Evolutionary conservation across 257 asterid genomes (phyloP).

Genomic region (Lavandula angustifolia): DNA sequence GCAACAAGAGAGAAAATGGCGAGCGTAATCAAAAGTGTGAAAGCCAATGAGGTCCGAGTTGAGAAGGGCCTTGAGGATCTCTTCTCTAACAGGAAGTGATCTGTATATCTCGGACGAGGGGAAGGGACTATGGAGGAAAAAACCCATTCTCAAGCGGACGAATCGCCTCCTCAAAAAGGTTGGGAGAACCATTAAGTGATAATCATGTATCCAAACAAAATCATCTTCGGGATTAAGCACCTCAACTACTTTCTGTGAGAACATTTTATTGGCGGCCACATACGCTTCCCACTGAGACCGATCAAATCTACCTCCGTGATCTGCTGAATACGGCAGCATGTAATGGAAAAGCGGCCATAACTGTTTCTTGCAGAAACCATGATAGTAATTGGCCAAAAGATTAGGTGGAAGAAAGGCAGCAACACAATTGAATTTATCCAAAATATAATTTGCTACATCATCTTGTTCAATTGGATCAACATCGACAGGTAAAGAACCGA

Average conservation of each 20-base stretch:
- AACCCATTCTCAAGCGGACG: slow-evolving; percentile 66
- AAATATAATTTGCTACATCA: slow-evolving; percentile 61
- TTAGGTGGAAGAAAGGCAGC: slow-evolving; percentile 69
- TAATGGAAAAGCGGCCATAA: slow-evolving; percentile 85
- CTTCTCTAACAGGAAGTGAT: slow-evolving; percentile 84
- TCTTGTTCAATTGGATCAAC: slow-evolving; percentile 81
- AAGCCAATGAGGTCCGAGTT: slow-evolving; percentile 77
- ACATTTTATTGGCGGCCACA: slow-evolving; percentile 73
- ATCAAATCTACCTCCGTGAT: slow-evolving; percentile 75
- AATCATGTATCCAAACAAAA: slow-evolving; percentile 85
- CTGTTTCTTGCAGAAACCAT: slow-evolving; percentile 84
- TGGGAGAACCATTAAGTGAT: slow-evolving; percentile 86
- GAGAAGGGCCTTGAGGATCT: slow-evolving; percentile 73
- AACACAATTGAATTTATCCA: slow-evolving; percentile 72
- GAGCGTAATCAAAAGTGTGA: slow-evolving; percentile 80
- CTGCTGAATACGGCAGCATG: slow-evolving; percentile 76
- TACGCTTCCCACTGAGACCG: slow-evolving; percentile 83
- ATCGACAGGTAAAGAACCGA: slow-evolving; percentile 71
- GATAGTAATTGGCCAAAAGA: slow-evolving; percentile 61
- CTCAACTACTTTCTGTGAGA: slow-evolving; percentile 76
- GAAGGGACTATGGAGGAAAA: slow-evolving; percentile 76
- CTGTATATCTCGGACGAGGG: slow-evolving; percentile 82
- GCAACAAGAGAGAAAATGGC: slow-evolving; percentile 80
- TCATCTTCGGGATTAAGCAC: slow-evolving; percentile 85
- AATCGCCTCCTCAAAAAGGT: slow-evolving; percentile 82